These are phyloP conservation scores for Bipolaris bicolor DNA, from an alignment of 2,329 filamentous ascomycete species.

Conservation along the genomic window DNA sequence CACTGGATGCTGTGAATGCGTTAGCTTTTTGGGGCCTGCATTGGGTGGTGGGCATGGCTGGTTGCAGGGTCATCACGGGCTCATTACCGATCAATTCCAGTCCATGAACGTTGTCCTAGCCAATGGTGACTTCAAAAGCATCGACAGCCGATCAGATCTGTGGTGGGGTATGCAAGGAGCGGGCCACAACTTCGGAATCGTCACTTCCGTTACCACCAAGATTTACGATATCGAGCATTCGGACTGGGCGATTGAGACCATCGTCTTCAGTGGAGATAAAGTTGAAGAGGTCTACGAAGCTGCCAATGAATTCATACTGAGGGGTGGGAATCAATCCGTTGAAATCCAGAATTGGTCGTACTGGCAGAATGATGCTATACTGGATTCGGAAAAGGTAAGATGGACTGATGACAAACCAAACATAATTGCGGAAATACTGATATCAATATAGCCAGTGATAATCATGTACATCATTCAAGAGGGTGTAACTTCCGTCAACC, in stretches of 20 bases:
- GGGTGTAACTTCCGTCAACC: constrained; percentile 25
- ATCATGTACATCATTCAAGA: constrained; percentile 36
- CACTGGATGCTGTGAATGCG: constrained; percentile 51
- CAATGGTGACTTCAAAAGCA: constrained; percentile 53
- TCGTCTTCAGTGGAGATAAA: constrained; percentile 51
- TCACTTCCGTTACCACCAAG: constrained; percentile 42
- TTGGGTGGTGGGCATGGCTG: constrained; percentile 65
- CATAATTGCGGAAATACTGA: not conserved
- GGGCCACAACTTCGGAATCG: constrained; percentile 58
- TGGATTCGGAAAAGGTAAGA: constrained; percentile 2
- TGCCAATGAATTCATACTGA: constrained; percentile 55
- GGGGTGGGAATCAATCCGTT: constrained; percentile 52
- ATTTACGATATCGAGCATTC: constrained; percentile 48
- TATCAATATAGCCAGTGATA: constrained; percentile 1
- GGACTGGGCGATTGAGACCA: constrained; percentile 33
- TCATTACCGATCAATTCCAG: constrained; percentile 62
- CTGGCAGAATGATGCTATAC: constrained; percentile 28
- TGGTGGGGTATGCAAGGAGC: constrained; percentile 58
- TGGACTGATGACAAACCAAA: not conserved
- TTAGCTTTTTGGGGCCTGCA: constrained; percentile 55
- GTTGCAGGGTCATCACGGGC: constrained; percentile 61
- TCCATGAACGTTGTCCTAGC: constrained; percentile 60
- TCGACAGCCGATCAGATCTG: constrained; percentile 55
- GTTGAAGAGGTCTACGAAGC: constrained; percentile 57
- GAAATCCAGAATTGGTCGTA: constrained; percentile 42